Percentiles rank a stretch among this genome's conserved stretches.
phyloP scores from a whole-genome alignment of 208 protist species.

The Blechomonas ayalai region DNA sequence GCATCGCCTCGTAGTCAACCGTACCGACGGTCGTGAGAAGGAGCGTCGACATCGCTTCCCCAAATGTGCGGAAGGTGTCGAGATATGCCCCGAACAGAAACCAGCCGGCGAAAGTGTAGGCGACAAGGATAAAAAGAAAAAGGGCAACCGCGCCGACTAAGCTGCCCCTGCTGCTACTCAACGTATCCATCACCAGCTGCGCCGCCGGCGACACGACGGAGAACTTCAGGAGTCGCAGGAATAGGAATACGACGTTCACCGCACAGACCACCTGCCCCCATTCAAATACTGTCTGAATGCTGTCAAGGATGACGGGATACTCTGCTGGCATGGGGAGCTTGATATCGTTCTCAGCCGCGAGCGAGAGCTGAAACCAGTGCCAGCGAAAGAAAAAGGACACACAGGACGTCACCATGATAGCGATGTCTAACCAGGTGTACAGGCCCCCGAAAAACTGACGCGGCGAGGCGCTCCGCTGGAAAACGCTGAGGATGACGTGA shows the following conservation, averaged over 20 bases:
- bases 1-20: constrained; percentile 4
- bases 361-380: constrained; percentile 4
- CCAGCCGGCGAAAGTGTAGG: constrained; percentile 20
- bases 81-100: constrained; percentile 15
- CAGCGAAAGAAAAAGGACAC: constrained; percentile 10
- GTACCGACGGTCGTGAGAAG: constrained; percentile 8
- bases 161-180: not conserved
- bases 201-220: constrained; percentile 7
- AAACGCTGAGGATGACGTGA: not conserved
- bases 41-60: constrained; percentile 8
- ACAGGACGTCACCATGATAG: constrained; percentile 6
- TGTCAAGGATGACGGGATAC: constrained; percentile 9
- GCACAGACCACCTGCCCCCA: not conserved
- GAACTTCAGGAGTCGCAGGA: constrained; percentile 19
- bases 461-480: not conserved
- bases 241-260: constrained; percentile 14
- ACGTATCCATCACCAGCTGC: constrained; percentile 2
- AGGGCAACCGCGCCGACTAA: constrained; percentile 5
- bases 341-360: constrained; percentile 1
- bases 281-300: constrained; percentile 4
- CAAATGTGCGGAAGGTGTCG: constrained; percentile 9
- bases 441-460: constrained; percentile 3
- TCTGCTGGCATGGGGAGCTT: constrained; percentile 1
- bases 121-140: constrained; percentile 14
- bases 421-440: constrained; percentile 18